Evolutionary conservation across 495 filamentous ascomycete genomes (phyloP).

Genomic region (Penicillium alfredii): DNA sequence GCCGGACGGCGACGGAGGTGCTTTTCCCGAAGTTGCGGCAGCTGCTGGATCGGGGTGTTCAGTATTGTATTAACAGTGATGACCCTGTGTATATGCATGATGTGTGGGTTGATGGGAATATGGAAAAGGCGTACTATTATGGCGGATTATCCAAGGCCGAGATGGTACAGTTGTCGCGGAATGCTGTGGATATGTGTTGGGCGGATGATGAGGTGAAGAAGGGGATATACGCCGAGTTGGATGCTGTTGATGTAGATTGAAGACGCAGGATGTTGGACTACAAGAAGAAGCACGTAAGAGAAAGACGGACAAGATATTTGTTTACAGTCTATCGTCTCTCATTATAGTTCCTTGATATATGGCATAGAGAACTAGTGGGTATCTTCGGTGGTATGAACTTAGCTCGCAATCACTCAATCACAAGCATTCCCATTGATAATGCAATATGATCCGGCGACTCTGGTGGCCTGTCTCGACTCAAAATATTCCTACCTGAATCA

Average conservation of each 20-base stretch:
- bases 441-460: constrained; percentile 14
- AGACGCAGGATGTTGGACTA: too few species aligned
- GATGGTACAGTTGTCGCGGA: constrained; percentile 29
- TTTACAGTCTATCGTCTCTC: too few species aligned
- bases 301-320: too few species aligned
- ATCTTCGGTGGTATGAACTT: too few species aligned
- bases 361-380: too few species aligned
- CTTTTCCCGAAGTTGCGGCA: constrained; percentile 34
- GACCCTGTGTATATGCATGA: constrained; percentile 42
- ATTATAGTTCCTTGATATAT: too few species aligned
- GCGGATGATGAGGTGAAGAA: constrained; percentile 23
- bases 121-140: constrained; percentile 32
- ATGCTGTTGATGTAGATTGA: constrained; percentile 12
- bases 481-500: too few species aligned
- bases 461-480: background rate
- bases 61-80: constrained; percentile 34
- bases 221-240: constrained; percentile 17
- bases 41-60: constrained; percentile 32
- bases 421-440: constrained; percentile 18
- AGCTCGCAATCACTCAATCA: background rate
- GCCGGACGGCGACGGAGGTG: constrained; percentile 30
- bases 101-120: constrained; percentile 38
- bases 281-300: too few species aligned
- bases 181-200: constrained; percentile 40
- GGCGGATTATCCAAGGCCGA: constrained; percentile 28